phyloP scores from a whole-genome alignment of 257 asterid species.

The Nicotiana noctiflora region DNA sequence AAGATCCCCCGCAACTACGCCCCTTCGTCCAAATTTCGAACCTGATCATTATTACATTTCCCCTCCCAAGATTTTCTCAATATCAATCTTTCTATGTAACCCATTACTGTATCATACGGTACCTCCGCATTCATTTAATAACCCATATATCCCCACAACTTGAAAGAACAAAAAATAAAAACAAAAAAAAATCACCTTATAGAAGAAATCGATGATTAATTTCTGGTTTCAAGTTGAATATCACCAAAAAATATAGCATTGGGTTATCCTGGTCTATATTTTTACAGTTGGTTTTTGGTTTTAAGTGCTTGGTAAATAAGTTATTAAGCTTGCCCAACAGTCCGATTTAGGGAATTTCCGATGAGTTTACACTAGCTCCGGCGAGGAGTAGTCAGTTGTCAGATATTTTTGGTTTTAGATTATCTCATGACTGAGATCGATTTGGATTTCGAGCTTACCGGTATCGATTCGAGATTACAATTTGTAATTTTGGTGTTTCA shows the following conservation, averaged over 20 bases:
- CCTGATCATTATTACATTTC: conserved; percentile 23
- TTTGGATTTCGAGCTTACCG: too few relatives aligned
- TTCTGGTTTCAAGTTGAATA: background rate
- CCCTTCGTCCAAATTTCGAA: conserved; percentile 32
- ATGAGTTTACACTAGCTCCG: conserved; percentile 30
- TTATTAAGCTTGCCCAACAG: conserved; percentile 10
- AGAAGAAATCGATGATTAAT: background rate
- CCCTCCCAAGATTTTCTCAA: conserved; percentile 2
- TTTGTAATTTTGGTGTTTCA: too few relatives aligned
- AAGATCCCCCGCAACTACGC: background rate
- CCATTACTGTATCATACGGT: background rate
- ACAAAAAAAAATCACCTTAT: too few relatives aligned
- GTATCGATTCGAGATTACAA: too few relatives aligned
- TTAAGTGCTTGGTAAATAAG: conserved; percentile 17
- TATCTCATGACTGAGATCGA: too few relatives aligned
- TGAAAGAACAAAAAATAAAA: background rate
- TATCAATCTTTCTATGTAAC: conserved; percentile 12
- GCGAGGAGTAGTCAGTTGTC: conserved; percentile 48
- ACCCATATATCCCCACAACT: background rate
- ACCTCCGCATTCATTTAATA: background rate
- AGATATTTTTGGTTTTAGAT: background rate
- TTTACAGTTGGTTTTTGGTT: conserved; percentile 4
- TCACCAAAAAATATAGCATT: conserved; percentile 30
- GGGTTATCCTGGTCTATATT: conserved; percentile 13
- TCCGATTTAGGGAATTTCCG: conserved; percentile 15